These are phyloP conservation scores for Rhizomucor pusillus DNA, from an alignment of 371 early-diverging fungal genomes.

Conservation along the genomic window DNA sequence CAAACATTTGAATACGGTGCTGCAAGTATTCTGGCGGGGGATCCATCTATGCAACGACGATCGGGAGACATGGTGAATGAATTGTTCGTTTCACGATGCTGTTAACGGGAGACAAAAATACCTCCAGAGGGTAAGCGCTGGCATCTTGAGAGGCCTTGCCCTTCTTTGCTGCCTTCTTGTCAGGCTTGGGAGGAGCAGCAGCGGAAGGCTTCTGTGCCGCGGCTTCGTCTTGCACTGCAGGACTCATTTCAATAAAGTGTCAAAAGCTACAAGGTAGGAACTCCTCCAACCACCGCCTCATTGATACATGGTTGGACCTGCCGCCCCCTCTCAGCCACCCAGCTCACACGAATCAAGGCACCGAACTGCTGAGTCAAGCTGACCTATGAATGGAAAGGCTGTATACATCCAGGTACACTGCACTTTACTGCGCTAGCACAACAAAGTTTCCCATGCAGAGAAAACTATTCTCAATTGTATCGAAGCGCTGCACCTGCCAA, in stretches of 20 bases:
- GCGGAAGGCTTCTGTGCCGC: slow-evolving; percentile 1
- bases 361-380: too few species aligned
- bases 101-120: slow-evolving; percentile 15
- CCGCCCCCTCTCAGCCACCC: background rate
- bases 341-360: background rate
- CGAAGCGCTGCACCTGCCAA: too few species aligned
- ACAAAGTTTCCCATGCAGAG: too few species aligned
- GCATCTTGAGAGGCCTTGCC: slow-evolving; percentile 48
- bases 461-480: too few species aligned
- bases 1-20: slow-evolving; percentile 91
- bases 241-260: background rate
- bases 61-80: background rate
- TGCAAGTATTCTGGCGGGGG: slow-evolving; percentile 83
- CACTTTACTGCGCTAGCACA: too few species aligned
- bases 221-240: slow-evolving; percentile 1
- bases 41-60: slow-evolving; percentile 40
- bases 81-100: slow-evolving; percentile 2
- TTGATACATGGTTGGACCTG: too few species aligned
- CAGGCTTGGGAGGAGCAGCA: slow-evolving; percentile 7
- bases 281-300: too few species aligned
- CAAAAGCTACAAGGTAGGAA: background rate
- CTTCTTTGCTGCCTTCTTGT: slow-evolving; percentile 45
- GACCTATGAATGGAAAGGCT: too few species aligned
- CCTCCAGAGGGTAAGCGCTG: slow-evolving; percentile 56
- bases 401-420: too few species aligned